Base-by-base conservation (phyloP, 192 early-diverging fungal genomes). In the Entophlyctis helioformis region DNA sequence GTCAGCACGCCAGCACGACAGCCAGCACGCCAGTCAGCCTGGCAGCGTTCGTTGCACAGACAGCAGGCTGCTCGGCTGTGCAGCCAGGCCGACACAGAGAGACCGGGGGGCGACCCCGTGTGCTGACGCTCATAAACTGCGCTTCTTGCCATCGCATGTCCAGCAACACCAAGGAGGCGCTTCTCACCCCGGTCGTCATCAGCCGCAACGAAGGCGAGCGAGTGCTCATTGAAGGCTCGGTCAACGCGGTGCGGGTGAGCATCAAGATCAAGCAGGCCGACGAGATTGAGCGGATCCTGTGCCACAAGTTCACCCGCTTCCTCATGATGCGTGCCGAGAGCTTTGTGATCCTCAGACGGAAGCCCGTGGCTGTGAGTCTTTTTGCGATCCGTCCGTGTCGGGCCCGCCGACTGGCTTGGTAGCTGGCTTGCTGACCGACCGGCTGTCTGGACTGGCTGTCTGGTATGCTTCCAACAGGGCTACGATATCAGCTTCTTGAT, bases 211-310 rank as follows among this genome's bases (percentile, higher is more conserved):
- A 94, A 54, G 90, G 89, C 64, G 89, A 92, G 55, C 69, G 80
- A 39, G 89, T 94, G n/a, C 59, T 91, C 33, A 83, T 97, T 51
- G 93, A 97, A 58, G 67, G 81, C 42, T 84, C 83, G 53, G 79
- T 97, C 62, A 97, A 94, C 72, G 89, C 91, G 3, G 60, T 98
- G 40, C 87, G 94, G 39, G 67, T 98, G 48, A 84, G 80, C 56
- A 98, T 98, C 52, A 83, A 84, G 22, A 91, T 98, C 61, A 98
- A 98, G 63, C 91, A 98, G 67, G 89, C 90, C 2, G 91, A 98
- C 67, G 94, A 98, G 36, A 86, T 93, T 42, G 94, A 98, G 57
- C 67, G 83, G 16, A 87, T 98, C 44, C 51, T 98, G 50, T 85
- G 84, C 42, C 90, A 95, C 72, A 89, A 92, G 62, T 94, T 98